A percentile compares a stretch with the other conserved stretches of the same genome.
phyloP scores from a whole-genome alignment of 2,329 filamentous ascomycete genomes.

The Aureobasidium mangrovei region DNA sequence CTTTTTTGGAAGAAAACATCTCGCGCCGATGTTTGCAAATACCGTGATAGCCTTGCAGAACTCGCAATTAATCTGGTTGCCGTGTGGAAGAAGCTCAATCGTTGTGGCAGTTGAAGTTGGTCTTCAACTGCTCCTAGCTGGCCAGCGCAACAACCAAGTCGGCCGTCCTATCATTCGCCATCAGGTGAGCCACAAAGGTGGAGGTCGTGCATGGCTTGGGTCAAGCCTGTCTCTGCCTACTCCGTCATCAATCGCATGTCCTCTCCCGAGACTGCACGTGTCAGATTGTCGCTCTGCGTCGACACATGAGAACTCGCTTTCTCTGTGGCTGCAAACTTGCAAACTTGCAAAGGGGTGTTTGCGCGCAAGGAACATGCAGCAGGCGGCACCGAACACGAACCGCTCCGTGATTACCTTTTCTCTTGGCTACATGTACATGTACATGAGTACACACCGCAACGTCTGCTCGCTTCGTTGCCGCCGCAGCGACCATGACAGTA shows the following conservation, averaged over 20 bases:
- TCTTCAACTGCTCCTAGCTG: slow-evolving; percentile 1
- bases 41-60: not conserved
- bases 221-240: not conserved
- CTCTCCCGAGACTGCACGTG: not conserved
- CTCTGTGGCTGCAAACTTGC: not conserved
- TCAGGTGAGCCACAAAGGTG: slow-evolving; percentile 3
- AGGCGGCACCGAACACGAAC: slow-evolving; percentile 6
- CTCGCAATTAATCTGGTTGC: slow-evolving; percentile 1
- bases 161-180: slow-evolving; percentile 2
- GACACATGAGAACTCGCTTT: not conserved
- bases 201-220: not conserved
- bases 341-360: not conserved
- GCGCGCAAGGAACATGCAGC: slow-evolving; percentile 3
- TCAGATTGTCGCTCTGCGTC: not conserved
- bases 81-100: slow-evolving; percentile 2
- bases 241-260: slow-evolving; percentile 1
- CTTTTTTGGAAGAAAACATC: slow-evolving; percentile 1
- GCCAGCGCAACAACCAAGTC: not conserved
- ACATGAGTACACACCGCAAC: slow-evolving; percentile 4
- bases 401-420: slow-evolving; percentile 5
- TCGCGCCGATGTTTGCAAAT: not conserved
- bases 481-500: not conserved
- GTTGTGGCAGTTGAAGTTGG: slow-evolving; percentile 7
- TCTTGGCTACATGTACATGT: not conserved
- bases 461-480: slow-evolving; percentile 5